Conservation (phyloP, 129 eudicot species). For the Helichrysum umbraculigerum region DNA sequence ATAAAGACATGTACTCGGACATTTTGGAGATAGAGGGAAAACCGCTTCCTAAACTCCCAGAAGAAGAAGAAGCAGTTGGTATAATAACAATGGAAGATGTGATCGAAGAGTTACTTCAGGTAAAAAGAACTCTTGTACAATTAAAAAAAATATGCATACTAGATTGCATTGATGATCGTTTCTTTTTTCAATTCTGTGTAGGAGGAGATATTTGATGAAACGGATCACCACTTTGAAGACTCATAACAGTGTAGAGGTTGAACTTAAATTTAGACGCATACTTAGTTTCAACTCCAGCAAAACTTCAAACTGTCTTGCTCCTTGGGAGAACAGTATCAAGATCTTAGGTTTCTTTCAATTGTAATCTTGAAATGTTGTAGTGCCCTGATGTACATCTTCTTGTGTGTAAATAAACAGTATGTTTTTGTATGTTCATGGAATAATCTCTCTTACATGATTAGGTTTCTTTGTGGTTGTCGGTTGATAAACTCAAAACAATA, state of each 20-base stretch:
- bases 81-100: conserved; percentile 98
- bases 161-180: not conserved
- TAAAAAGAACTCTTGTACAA: not conserved
- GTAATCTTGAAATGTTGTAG: not conserved
- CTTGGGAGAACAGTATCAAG: not conserved
- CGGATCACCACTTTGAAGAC: conserved; percentile 83
- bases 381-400: not conserved
- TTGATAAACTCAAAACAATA: not conserved
- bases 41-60: conserved; percentile 73
- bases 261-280: not conserved
- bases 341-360: not conserved
- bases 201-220: conserved; percentile 96
- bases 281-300: not conserved
- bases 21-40: conserved; percentile 67
- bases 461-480: too few species aligned
- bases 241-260: conserved; percentile 44
- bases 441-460: not conserved
- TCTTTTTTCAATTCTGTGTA: conserved; percentile 25
- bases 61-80: conserved; percentile 89
- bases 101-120: conserved; percentile 68
- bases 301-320: conserved; percentile 13
- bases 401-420: not conserved
- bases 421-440: not conserved
- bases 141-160: not conserved
- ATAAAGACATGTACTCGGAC: conserved; percentile 76